These are phyloP conservation scores for Hemisphaericaspora nanyangensis DNA, from an alignment of 805 yeast genomes.

Conservation along the genomic window DNA sequence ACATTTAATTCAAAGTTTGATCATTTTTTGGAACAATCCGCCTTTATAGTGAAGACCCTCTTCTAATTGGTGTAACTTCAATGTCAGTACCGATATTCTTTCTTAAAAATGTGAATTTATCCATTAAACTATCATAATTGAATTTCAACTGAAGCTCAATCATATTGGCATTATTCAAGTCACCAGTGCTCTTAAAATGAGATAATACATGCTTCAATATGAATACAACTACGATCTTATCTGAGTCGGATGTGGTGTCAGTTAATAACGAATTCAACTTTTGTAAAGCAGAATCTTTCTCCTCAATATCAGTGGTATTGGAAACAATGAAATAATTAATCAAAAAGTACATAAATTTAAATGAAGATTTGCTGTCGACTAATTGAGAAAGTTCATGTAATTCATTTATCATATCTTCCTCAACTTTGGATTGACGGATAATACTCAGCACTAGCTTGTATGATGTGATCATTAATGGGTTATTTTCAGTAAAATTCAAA, in stretches of 20 bases:
- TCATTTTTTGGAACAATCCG: not conserved
- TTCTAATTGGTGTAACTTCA: not conserved
- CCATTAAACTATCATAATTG: slow-evolving; percentile 4
- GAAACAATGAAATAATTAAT: not conserved
- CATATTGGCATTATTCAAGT: slow-evolving; percentile 17
- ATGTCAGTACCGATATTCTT: slow-evolving; percentile 2
- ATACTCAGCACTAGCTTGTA: slow-evolving; percentile 6
- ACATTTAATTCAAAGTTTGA: slow-evolving; percentile 1
- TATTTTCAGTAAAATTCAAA: slow-evolving; percentile 14
- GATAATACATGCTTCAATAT: slow-evolving; percentile 14
- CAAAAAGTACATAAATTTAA: slow-evolving; percentile 1
- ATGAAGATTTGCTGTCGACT: slow-evolving; percentile 1
- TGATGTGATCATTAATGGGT: slow-evolving; percentile 12
- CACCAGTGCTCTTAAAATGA: slow-evolving; percentile 14
- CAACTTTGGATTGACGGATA: not conserved
- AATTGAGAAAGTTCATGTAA: not conserved
- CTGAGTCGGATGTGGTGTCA: slow-evolving; percentile 14
- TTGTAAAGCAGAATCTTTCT: not conserved
- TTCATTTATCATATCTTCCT: not conserved
- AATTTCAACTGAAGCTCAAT: slow-evolving; percentile 16
- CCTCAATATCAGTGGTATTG: not conserved
- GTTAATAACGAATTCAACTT: not conserved
- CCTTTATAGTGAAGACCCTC: not conserved
- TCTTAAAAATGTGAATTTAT: slow-evolving; percentile 9
- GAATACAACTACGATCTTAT: slow-evolving; percentile 16